These are phyloP conservation scores for Stephania cephalantha DNA, from an alignment of 164 flowering plant species.

Conservation along the genomic window DNA sequence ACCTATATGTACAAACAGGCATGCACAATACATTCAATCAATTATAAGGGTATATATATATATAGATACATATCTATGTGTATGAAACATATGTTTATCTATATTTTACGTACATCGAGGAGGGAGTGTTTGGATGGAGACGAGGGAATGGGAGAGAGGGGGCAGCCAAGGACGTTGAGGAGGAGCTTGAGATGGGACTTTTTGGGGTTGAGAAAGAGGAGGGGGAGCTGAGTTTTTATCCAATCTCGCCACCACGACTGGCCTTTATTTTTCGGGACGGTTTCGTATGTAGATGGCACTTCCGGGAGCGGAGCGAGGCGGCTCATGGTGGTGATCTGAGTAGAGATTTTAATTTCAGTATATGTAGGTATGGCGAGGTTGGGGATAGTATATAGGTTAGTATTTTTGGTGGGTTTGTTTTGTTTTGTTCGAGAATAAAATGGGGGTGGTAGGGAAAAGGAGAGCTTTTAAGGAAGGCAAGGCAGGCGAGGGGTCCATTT, in stretches of 20 bases:
- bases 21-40: neutral
- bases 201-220: slow-evolving; percentile 33
- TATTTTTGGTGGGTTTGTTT: neutral
- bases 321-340: slow-evolving; percentile 22
- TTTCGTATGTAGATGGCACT: slow-evolving; percentile 49
- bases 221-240: slow-evolving; percentile 49
- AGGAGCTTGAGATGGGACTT: slow-evolving; percentile 50
- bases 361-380: neutral
- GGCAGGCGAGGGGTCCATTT: slow-evolving; percentile 29
- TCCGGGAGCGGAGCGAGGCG: slow-evolving; percentile 71
- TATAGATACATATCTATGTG: too few species aligned
- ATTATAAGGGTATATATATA: too few species aligned
- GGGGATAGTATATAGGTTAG: neutral
- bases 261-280: neutral
- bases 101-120: slow-evolving; percentile 8
- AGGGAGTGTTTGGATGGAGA: slow-evolving; percentile 21
- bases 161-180: slow-evolving; percentile 83
- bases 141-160: slow-evolving; percentile 64
- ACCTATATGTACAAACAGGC: slow-evolving; percentile 30
- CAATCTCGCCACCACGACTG: slow-evolving; percentile 45
- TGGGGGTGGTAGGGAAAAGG: neutral
- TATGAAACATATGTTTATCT: too few species aligned
- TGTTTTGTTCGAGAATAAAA: neutral
- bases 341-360: neutral
- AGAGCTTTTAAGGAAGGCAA: slow-evolving; percentile 45